Base-by-base conservation (phyloP, 352 stramenopile genomes). In the Phytopythium sindhum region DNA sequence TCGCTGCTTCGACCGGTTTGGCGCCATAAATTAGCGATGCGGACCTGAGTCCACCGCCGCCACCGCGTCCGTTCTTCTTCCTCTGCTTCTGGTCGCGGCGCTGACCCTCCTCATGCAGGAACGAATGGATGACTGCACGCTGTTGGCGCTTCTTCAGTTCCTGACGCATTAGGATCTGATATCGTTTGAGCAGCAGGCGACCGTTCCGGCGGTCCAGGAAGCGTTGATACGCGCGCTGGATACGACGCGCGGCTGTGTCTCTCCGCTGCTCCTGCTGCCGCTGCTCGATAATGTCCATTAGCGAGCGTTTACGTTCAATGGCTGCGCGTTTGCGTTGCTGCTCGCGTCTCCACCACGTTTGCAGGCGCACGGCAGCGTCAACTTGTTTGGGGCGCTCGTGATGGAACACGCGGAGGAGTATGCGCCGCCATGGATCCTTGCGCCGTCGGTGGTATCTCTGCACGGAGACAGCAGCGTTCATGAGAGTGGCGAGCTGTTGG, bases 121-220 rank as follows among this genome's bases (percentile, higher is more conserved):
- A 88, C 11, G 64, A 65, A 67, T 88, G 81, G 39, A 90, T 81
- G 29, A 90, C 61, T n/a, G 57, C 45, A 2, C 81, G 77, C 58
- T 90, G 78, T 44, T 82, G 64, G 41, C 71, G 69, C 53, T 74
- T 68, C n/a, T 69, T 74, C 8, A 88, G 50, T n/a, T 90, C 75
- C 24, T 72, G 63, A 4, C 73, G 73, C 64, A 80, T 69, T 19
- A 88, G 23, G 10, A 88, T 69, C 53, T 68, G 72, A 62, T 88
- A 88, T 21, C 59, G 47, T 47, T 75, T 68, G 0, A 84, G 65
- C 45, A 88, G 47, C 12, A 83, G 9, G 41, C 70, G 72, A 4
- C 77, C 78, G 11, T 87, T 65, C 29, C 71, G 69, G 17, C 60
- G 50, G 37, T 77, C 68, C 23, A 74, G 61, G 31, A 56, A 48